phyloP scores from a whole-genome alignment of 2,329 filamentous ascomycete genomes.

The Cladosporium austrohemisphaericum region DNA sequence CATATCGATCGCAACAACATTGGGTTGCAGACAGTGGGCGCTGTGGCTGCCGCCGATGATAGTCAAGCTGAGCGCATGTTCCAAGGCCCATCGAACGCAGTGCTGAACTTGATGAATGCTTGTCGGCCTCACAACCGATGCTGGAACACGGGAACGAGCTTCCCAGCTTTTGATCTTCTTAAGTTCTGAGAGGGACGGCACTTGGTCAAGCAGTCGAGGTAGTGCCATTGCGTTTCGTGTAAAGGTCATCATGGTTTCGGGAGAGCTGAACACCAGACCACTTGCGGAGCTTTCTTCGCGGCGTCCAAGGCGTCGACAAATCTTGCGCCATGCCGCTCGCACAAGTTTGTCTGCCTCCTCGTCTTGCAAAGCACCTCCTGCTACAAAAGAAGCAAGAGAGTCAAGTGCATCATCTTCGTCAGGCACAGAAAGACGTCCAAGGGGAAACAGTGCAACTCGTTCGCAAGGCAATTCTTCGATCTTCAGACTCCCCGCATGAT shows the following conservation, averaged over 20 bases:
- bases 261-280: constrained; percentile 47
- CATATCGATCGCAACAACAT: constrained; percentile 59
- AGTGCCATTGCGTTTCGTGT: constrained; percentile 44
- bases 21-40: constrained; percentile 53
- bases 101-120: constrained; percentile 49
- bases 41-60: constrained; percentile 59
- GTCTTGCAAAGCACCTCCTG: constrained; percentile 42
- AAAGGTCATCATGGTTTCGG: constrained; percentile 52
- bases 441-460: constrained; percentile 46
- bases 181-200: constrained; percentile 36
- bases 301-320: constrained; percentile 50
- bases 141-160: constrained; percentile 44
- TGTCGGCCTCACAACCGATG: constrained; percentile 46
- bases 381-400: constrained; percentile 52
- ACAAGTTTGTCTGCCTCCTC: constrained; percentile 31
- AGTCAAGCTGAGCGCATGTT: constrained; percentile 45
- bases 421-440: constrained; percentile 41
- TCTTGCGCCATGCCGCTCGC: constrained; percentile 45
- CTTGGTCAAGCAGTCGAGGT: constrained; percentile 40
- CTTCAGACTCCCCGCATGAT: constrained; percentile 46
- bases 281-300: constrained; percentile 35
- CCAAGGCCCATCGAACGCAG: constrained; percentile 56
- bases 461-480: constrained; percentile 50
- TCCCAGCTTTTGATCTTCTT: constrained; percentile 50
- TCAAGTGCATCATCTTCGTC: constrained; percentile 48